phyloP scores from a whole-genome alignment of 1,284 basidiomycete genomes.

The Cystobasidiaceae sp. region DNA sequence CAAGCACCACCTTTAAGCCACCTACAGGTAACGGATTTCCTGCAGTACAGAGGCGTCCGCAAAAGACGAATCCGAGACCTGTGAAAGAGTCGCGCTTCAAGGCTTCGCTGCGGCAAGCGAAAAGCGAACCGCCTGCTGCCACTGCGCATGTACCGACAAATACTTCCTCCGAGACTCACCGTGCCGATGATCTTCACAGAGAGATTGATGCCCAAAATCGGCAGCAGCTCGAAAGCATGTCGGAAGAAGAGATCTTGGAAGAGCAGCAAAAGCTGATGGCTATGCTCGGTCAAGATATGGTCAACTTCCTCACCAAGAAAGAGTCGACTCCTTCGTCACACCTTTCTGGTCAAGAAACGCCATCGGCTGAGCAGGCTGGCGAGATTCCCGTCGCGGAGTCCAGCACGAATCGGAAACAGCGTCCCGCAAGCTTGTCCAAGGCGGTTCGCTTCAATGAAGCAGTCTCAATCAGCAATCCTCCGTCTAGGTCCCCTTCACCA shows the following conservation, averaged over 20 bases:
- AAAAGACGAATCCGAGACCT: background rate
- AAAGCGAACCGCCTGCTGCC: background rate
- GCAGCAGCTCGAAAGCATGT: conserved; percentile 56
- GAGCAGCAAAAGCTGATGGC: conserved; percentile 61
- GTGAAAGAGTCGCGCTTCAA: conserved; percentile 17
- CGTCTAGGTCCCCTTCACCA: conserved; percentile 13
- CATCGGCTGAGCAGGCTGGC: conserved; percentile 5
- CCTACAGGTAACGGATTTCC: conserved; percentile 30
- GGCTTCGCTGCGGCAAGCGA: background rate
- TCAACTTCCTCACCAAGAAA: conserved; percentile 57
- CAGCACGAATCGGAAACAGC: too few species aligned
- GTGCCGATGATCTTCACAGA: conserved; percentile 8
- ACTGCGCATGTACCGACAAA: too few species aligned
- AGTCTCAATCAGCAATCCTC: conserved; percentile 22
- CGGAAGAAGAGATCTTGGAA: conserved; percentile 55
- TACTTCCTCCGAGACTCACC: background rate
- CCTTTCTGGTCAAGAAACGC: conserved; percentile 50
- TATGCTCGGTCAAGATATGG: conserved; percentile 60
- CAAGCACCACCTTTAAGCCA: conserved; percentile 5
- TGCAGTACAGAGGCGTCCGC: background rate
- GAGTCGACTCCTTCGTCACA: too few species aligned
- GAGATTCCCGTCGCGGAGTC: too few species aligned
- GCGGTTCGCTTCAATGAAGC: conserved; percentile 27
- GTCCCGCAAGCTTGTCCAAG: too few species aligned
- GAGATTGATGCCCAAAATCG: conserved; percentile 57